These are phyloP conservation scores for Candida pini DNA, from an alignment of 805 yeast species.

Conservation along the genomic window DNA sequence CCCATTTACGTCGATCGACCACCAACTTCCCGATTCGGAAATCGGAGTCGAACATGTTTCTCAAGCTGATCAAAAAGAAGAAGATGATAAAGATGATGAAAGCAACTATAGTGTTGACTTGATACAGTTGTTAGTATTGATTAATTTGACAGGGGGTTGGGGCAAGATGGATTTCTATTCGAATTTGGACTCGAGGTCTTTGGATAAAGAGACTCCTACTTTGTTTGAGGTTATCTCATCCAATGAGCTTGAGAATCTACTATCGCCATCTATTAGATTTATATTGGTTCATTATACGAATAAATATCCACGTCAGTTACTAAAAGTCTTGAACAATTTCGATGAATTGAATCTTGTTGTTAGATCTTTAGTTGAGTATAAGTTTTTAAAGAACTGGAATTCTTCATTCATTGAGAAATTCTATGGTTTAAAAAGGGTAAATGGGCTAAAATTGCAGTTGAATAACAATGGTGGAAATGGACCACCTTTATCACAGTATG, in stretches of 20 bases:
- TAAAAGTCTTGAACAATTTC: conserved; percentile 57
- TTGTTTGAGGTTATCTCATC: conserved; percentile 84
- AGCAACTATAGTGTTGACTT: no score
- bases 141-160: no score
- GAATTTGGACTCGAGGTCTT: conserved; percentile 67
- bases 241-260: conserved; percentile 64
- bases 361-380: conserved; percentile 64
- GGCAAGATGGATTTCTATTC: conserved; percentile 69
- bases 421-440: conserved; percentile 75
- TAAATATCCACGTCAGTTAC: conserved; percentile 63
- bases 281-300: conserved; percentile 77
- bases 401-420: conserved; percentile 87
- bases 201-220: conserved; percentile 77
- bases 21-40: no score
- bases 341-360: conserved; percentile 68
- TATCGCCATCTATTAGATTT: conserved; percentile 80
- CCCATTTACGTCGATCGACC: no score
- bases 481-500: conserved; percentile 28
- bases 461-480: conserved; percentile 5
- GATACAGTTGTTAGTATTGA: no score
- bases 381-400: conserved; percentile 67
- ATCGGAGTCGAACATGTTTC: no score
- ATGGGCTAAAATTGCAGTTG: conserved; percentile 14
- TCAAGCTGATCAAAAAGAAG: no score
- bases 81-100: no score